Percentiles rank a stretch among this genome's conserved stretches.
Conservation (phyloP, 2,329 filamentous ascomycete genomes). For the Hymenoscyphus occultus region DNA sequence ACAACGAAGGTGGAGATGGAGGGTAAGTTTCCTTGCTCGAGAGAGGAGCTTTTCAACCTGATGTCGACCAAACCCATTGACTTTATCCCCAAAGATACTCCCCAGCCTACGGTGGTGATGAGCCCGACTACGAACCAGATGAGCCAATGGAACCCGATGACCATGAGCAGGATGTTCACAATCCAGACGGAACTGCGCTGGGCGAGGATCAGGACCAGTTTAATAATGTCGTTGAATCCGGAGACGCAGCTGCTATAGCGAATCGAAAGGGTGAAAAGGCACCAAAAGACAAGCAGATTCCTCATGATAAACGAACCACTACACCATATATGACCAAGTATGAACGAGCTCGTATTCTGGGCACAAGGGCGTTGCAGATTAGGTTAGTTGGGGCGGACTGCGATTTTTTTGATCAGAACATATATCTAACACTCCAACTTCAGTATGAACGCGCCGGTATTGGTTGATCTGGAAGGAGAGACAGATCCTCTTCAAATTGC, state of each 20-base stretch:
- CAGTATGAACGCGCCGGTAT: conserved; percentile 95
- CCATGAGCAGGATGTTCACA: conserved; percentile 49
- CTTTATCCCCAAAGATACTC: conserved; percentile 39
- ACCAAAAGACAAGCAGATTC: conserved; percentile 80
- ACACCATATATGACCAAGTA: conserved; percentile 99
- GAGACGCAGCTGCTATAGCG: conserved; percentile 59
- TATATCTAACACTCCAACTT: conserved; percentile 1
- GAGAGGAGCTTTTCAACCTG: neutral
- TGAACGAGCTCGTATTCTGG: conserved; percentile 88
- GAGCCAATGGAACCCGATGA: conserved; percentile 55
- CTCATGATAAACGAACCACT: conserved; percentile 81
- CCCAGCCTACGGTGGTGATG: conserved; percentile 69
- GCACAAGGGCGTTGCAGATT: conserved; percentile 91
- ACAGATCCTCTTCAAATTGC: conserved; percentile 97
- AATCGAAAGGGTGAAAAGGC: conserved; percentile 55
- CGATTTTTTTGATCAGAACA: neutral
- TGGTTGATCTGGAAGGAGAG: conserved; percentile 95
- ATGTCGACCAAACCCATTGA: neutral
- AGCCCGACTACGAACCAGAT: conserved; percentile 56
- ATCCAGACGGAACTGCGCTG: conserved; percentile 50
- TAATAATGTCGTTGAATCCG: conserved; percentile 52
- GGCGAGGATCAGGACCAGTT: conserved; percentile 54
- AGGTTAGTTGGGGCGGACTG: conserved; percentile 56
- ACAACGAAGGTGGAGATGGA: conserved; percentile 54
- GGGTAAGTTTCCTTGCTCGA: conserved; percentile 45